Evolutionary conservation across 2,329 filamentous ascomycete genomes (phyloP).

Genomic region (Penicillium psychrosexuale): DNA sequence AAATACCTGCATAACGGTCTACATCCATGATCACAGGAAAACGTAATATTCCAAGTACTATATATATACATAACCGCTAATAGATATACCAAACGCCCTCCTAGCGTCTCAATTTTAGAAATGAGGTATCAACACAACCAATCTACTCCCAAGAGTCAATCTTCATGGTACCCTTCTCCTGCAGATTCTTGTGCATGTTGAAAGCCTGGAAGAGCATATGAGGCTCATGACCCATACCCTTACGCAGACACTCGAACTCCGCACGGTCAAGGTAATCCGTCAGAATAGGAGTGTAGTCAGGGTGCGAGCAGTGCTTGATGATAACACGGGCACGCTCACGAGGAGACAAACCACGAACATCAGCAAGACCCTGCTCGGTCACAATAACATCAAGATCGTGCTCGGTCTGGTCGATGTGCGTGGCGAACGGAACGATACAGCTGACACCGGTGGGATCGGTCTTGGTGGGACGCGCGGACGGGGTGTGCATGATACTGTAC

Average conservation of each 20-base stretch:
- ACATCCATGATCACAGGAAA: neutral
- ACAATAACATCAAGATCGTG: constrained; percentile 89
- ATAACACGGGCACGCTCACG: constrained; percentile 79
- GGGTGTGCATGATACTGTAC: constrained; percentile 93
- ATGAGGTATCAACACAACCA: neutral
- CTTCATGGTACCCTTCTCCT: constrained; percentile 87
- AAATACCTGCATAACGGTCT: too few relatives aligned
- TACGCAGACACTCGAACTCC: constrained; percentile 78
- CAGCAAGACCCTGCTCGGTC: constrained; percentile 73
- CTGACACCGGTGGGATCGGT: constrained; percentile 75
- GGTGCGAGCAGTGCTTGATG: constrained; percentile 82
- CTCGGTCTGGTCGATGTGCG: constrained; percentile 88
- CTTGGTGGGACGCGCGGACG: constrained; percentile 75
- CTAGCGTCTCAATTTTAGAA: neutral
- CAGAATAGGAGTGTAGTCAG: constrained; percentile 78
- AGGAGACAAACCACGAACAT: constrained; percentile 77
- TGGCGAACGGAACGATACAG: constrained; percentile 92
- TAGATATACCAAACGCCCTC: constrained; percentile 5
- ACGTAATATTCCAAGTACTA: neutral
- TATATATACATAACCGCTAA: constrained; percentile 12
- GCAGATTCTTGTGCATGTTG: constrained; percentile 81
- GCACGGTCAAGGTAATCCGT: constrained; percentile 80
- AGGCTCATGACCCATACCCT: constrained; percentile 87
- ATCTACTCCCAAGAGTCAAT: constrained; percentile 60
- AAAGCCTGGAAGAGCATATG: constrained; percentile 83